These are phyloP conservation scores for Mitragyna speciosa DNA, from an alignment of 257 asterid genomes.

Conservation along the genomic window DNA sequence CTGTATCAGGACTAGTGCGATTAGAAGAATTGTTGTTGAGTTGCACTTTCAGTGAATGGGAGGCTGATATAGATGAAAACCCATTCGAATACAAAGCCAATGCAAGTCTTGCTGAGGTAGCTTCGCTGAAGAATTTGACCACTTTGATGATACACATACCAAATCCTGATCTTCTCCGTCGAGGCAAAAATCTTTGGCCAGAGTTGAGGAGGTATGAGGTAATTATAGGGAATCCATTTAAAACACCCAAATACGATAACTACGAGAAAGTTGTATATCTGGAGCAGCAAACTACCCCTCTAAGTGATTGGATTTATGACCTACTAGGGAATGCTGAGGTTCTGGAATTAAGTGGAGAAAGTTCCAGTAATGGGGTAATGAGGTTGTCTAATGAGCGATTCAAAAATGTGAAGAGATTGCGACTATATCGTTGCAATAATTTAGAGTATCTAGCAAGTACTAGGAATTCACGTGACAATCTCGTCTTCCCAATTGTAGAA, in stretches of 20 bases:
- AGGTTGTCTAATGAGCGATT: not conserved
- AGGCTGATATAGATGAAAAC: not conserved
- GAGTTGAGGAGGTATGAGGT: too few species aligned
- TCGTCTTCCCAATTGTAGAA: not conserved
- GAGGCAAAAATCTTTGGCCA: not conserved
- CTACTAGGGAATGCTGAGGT: conserved; percentile 16
- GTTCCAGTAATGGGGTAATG: not conserved
- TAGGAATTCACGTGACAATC: not conserved
- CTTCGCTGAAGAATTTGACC: conserved; percentile 8
- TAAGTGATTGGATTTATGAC: not conserved
- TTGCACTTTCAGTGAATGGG: not conserved
- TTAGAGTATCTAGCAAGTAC: not conserved
- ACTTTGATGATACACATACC: not conserved
- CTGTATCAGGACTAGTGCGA: conserved; percentile 10
- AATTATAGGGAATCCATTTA: not conserved
- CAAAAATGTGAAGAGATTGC: conserved; percentile 5
- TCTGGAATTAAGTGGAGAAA: not conserved
- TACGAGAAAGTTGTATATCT: too few species aligned
- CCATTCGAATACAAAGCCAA: not conserved
- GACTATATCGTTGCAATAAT: not conserved
- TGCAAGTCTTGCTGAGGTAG: conserved; percentile 16
- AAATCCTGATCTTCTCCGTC: not conserved
- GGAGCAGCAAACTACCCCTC: not conserved
- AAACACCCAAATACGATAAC: too few species aligned
- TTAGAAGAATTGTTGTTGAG: conserved; percentile 24